Conservation (phyloP, 192 early-diverging fungal genomes). For the Spizellomyces punctatus region DNA sequence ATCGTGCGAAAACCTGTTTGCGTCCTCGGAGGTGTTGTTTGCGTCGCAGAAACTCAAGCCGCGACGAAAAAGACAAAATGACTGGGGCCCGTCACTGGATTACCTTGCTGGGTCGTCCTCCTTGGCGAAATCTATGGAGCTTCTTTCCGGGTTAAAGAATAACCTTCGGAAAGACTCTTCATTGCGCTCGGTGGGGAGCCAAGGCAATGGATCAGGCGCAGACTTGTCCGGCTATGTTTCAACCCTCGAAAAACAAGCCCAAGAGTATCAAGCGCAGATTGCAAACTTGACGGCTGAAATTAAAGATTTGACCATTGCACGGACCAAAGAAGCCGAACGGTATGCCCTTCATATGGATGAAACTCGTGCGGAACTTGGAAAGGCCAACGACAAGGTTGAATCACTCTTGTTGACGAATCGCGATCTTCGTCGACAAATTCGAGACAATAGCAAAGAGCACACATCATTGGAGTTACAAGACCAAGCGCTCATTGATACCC, state of each 20-base stretch:
- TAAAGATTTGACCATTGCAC: conserved; percentile 4
- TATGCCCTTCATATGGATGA: conserved; percentile 24
- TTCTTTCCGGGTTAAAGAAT: conserved; percentile 12
- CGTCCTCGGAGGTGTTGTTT: background rate
- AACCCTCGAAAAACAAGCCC: conserved; percentile 11
- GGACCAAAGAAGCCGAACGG: conserved; percentile 12
- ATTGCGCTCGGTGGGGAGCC: background rate
- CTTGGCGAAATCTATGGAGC: conserved; percentile 19
- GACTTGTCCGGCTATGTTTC: conserved; percentile 1
- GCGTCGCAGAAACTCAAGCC: background rate
- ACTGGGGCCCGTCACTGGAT: conserved; percentile 13
- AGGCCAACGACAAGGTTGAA: conserved; percentile 10
- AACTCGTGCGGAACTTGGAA: conserved; percentile 10
- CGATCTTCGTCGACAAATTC: conserved; percentile 1
- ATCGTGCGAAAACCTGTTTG: conserved; percentile 7
- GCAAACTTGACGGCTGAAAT: background rate
- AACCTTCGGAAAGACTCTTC: background rate
- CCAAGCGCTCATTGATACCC: conserved; percentile 9
- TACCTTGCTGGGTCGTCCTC: conserved; percentile 2
- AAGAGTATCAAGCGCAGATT: conserved; percentile 13
- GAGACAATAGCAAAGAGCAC: conserved; percentile 13
- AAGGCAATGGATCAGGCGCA: background rate
- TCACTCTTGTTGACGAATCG: conserved; percentile 6
- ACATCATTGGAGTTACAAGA: conserved; percentile 11
- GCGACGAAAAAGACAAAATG: background rate